Percentiles rank a stretch among this genome's conserved stretches.
Evolutionary conservation across 2,329 filamentous ascomycete genomes (phyloP).

Genomic region (Metarhizium humberi): DNA sequence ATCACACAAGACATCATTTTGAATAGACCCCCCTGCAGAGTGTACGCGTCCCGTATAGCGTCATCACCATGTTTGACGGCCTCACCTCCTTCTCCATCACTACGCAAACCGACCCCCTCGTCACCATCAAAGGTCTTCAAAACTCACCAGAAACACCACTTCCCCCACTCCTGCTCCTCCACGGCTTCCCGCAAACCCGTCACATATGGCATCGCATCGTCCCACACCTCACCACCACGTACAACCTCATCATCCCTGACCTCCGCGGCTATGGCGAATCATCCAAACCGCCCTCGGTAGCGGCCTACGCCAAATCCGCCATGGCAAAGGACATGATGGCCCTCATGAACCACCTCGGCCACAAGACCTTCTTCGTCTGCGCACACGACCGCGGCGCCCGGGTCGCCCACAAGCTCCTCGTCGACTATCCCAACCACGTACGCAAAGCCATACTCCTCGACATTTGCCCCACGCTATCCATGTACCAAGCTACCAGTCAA

Average conservation of each 20-base stretch:
- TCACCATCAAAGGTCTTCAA: conserved; percentile 35
- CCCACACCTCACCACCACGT: conserved; percentile 26
- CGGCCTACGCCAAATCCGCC: conserved; percentile 34
- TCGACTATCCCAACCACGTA: conserved; percentile 33
- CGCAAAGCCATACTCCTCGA: conserved; percentile 36
- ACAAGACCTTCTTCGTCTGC: conserved; percentile 35
- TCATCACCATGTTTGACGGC: conserved; percentile 26
- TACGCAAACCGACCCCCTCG: conserved; percentile 22
- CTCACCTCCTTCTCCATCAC: conserved; percentile 29
- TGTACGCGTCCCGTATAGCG: too few species aligned
- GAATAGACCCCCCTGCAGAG: too few species aligned
- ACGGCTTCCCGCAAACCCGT: conserved; percentile 43
- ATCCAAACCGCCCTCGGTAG: conserved; percentile 30
- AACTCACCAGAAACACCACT: conserved; percentile 16
- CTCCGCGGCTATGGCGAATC: conserved; percentile 43
- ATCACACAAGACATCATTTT: too few species aligned
- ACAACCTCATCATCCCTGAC: conserved; percentile 36
- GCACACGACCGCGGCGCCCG: conserved; percentile 49
- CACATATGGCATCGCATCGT: conserved; percentile 42
- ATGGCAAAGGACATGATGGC: conserved; percentile 38
- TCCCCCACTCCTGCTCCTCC: conserved; percentile 36
- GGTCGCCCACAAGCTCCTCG: conserved; percentile 43
- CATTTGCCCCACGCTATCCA: conserved; percentile 45
- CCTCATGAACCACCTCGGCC: conserved; percentile 35
- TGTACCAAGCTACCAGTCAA: conserved; percentile 35